These are phyloP conservation scores for Suhomyces tanzawaensis DNA, from an alignment of 805 yeast genomes.

Conservation along the genomic window DNA sequence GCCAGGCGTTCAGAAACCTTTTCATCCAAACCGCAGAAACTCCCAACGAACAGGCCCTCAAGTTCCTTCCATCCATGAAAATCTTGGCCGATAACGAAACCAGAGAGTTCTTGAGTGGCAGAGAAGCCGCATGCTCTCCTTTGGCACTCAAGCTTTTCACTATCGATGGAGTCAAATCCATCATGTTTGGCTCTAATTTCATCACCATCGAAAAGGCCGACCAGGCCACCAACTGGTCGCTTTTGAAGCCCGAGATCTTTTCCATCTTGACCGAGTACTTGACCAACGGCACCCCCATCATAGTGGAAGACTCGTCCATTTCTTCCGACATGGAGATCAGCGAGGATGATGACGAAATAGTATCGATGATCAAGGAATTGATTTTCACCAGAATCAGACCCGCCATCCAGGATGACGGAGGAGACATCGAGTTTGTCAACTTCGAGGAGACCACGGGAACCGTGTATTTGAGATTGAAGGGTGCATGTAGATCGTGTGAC, in stretches of 20 bases:
- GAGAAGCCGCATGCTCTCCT: constrained; percentile 76
- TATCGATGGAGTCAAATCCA: constrained; percentile 71
- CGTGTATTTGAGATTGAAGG: constrained; percentile 57
- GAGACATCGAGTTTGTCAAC: constrained; percentile 65
- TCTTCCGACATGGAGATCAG: constrained; percentile 39
- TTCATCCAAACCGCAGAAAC: constrained; percentile 83
- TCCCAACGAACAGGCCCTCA: constrained; percentile 83
- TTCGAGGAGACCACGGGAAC: constrained; percentile 55
- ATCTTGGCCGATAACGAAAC: constrained; percentile 62
- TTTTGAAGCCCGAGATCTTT: constrained; percentile 66
- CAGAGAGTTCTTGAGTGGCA: constrained; percentile 66
- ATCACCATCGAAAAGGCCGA: constrained; percentile 71
- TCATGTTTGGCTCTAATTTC: constrained; percentile 81
- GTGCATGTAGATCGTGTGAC: constrained; percentile 75
- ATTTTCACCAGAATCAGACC: constrained; percentile 71
- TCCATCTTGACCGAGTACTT: constrained; percentile 54
- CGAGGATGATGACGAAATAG: constrained; percentile 67
- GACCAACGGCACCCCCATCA: constrained; percentile 55
- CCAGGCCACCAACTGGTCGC: constrained; percentile 53
- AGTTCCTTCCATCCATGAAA: constrained; percentile 72
- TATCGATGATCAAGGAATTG: constrained; percentile 65
- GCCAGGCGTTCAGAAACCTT: constrained; percentile 28
- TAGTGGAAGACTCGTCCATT: constrained; percentile 30
- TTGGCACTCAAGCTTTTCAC: constrained; percentile 71
- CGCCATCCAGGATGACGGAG: constrained; percentile 74